phyloP scores from a whole-genome alignment of 352 stramenopile genomes.

The Globisporangium viniferum region DNA sequence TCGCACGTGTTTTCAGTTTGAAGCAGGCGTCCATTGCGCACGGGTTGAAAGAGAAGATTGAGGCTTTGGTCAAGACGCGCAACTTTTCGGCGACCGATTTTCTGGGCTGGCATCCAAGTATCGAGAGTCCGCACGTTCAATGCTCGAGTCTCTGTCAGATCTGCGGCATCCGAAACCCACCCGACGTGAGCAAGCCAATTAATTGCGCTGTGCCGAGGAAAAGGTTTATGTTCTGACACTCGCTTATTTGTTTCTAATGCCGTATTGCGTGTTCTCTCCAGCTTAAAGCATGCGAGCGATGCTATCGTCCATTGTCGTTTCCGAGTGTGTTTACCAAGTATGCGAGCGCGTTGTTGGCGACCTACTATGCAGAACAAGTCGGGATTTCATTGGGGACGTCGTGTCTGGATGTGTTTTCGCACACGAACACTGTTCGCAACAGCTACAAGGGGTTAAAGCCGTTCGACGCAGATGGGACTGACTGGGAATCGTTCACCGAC shows the following conservation, averaged over 20 bases:
- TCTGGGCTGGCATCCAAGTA: slow-evolving; percentile 76
- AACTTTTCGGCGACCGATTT: slow-evolving; percentile 74
- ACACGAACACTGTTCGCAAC: slow-evolving; percentile 59
- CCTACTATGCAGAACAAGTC: slow-evolving; percentile 80
- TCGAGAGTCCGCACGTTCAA: slow-evolving; percentile 65
- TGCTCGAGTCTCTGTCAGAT: slow-evolving; percentile 72
- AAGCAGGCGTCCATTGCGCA: slow-evolving; percentile 65
- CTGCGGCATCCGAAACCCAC: slow-evolving; percentile 72
- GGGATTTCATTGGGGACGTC: slow-evolving; percentile 67
- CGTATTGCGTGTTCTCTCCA: neutral
- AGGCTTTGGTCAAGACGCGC: slow-evolving; percentile 51
- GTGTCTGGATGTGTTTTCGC: slow-evolving; percentile 68
- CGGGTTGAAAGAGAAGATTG: slow-evolving; percentile 42
- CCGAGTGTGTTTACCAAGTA: slow-evolving; percentile 79
- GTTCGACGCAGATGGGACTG: slow-evolving; percentile 55
- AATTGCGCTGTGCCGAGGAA: neutral
- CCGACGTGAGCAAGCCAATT: slow-evolving; percentile 29
- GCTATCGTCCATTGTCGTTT: slow-evolving; percentile 61
- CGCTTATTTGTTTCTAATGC: no score
- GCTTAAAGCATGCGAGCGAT: slow-evolving; percentile 39
- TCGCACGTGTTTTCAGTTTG: slow-evolving; percentile 27
- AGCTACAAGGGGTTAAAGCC: slow-evolving; percentile 74
- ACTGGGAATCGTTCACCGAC: slow-evolving; percentile 63
- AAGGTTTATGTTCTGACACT: no score
- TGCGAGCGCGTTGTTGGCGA: slow-evolving; percentile 61